phyloP scores from a whole-genome alignment of 2,329 filamentous ascomycete genomes.

The Podosphaera aphanis region DNA sequence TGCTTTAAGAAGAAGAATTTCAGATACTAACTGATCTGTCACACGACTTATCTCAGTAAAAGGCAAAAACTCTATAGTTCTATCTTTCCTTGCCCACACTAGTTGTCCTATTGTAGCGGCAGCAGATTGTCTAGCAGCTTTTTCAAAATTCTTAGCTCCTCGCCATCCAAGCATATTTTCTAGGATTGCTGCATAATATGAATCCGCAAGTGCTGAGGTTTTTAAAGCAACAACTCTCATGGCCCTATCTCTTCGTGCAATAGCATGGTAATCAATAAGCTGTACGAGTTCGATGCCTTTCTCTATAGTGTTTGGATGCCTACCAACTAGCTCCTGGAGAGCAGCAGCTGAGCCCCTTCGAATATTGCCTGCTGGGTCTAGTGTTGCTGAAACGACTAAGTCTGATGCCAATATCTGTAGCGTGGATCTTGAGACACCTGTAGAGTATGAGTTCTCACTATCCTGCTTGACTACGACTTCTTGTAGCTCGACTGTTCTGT shows the following conservation, averaged over 20 bases:
- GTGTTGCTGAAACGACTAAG: conserved; percentile 55
- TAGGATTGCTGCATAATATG: conserved; percentile 46
- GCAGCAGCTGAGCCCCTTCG: conserved; percentile 79
- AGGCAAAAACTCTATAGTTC: background rate
- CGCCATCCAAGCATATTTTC: conserved; percentile 61
- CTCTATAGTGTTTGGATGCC: conserved; percentile 65
- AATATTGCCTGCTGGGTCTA: conserved; percentile 86
- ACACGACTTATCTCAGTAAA: background rate
- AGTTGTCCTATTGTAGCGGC: conserved; percentile 45
- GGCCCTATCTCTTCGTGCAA: conserved; percentile 66
- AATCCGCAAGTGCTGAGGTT: conserved; percentile 37
- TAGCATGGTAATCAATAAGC: conserved; percentile 74
- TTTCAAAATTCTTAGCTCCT: conserved; percentile 62
- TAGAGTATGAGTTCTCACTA: conserved; percentile 1
- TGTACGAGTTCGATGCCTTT: conserved; percentile 75
- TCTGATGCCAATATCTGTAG: conserved; percentile 62
- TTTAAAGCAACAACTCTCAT: conserved; percentile 52
- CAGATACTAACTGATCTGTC: background rate
- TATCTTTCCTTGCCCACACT: conserved; percentile 12
- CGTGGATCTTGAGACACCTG: conserved; percentile 23
- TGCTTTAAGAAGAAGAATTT: background rate
- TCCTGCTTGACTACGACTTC: conserved; percentile 25
- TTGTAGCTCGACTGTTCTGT: conserved; percentile 55
- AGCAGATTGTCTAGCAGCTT: conserved; percentile 46
- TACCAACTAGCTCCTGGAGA: conserved; percentile 76